A percentile compares a stretch with the other conserved stretches of the same genome.
These are phyloP conservation scores for Ustilago vetiveriae DNA, from an alignment of 1,284 basidiomycete species.

Conservation along the genomic window DNA sequence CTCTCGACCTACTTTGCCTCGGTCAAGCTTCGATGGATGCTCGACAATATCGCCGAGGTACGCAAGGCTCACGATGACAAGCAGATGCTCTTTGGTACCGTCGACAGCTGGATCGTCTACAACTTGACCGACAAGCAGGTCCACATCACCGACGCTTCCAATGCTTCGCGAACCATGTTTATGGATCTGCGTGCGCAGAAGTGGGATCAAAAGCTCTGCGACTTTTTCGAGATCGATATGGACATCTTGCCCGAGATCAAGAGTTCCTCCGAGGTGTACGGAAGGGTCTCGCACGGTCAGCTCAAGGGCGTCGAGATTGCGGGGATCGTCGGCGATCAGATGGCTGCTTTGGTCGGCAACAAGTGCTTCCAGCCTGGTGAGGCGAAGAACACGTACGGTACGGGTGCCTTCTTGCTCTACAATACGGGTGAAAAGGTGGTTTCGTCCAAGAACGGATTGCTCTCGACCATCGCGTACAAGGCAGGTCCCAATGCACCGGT, in stretches of 20 bases:
- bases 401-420: conserved; percentile 94
- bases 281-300: conserved; percentile 75
- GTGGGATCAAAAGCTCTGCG: conserved; percentile 84
- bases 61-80: conserved; percentile 81
- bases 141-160: conserved; percentile 95
- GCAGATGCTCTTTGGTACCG: conserved; percentile 88
- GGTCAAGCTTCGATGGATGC: conserved; percentile 95
- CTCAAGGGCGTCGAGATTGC: conserved; percentile 84
- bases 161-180: conserved; percentile 93
- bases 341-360: conserved; percentile 94
- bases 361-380: conserved; percentile 71
- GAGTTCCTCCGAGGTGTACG: conserved; percentile 91
- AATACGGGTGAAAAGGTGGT: conserved; percentile 89
- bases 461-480: conserved; percentile 95
- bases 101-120: conserved; percentile 95
- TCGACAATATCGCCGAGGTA: conserved; percentile 85
- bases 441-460: conserved; percentile 82
- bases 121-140: conserved; percentile 85
- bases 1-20: conserved; percentile 88
- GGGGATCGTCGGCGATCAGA: conserved; percentile 94
- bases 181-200: conserved; percentile 82
- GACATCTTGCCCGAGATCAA: conserved; percentile 87
- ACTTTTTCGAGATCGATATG: conserved; percentile 84
- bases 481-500: conserved; percentile 81
- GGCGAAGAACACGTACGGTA: conserved; percentile 72